These are phyloP conservation scores for Corymbia calophylla DNA, from an alignment of 441 rosid species.

Conservation along the genomic window DNA sequence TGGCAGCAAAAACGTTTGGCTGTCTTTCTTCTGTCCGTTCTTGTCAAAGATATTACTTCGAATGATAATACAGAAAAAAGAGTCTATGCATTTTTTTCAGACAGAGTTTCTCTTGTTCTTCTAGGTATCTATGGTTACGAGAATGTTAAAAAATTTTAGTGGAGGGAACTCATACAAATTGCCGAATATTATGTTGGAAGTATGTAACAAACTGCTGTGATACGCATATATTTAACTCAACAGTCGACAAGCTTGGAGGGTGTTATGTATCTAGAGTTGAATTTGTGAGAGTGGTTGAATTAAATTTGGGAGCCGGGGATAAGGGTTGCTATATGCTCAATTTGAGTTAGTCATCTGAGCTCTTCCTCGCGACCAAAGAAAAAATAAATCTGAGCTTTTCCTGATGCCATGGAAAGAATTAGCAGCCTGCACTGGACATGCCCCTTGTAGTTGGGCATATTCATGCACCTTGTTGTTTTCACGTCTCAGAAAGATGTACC, in stretches of 20 bases:
- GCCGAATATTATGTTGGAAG: neutral
- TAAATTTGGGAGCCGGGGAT: neutral
- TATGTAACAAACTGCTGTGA: neutral
- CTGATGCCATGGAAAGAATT: neutral
- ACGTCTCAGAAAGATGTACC: neutral
- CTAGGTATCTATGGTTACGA: neutral
- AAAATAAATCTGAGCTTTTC: neutral
- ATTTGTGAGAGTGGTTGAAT: neutral
- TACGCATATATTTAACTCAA: neutral
- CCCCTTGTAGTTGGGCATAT: neutral
- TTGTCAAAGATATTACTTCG: neutral
- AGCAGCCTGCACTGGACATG: neutral
- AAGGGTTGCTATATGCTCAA: neutral
- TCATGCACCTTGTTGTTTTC: neutral
- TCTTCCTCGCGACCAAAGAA: neutral
- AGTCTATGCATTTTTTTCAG: neutral
- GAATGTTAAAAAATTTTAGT: neutral
- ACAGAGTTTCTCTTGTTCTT: neutral
- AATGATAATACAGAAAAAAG: neutral
- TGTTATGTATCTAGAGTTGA: neutral
- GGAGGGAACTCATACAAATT: neutral
- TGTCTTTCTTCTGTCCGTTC: neutral
- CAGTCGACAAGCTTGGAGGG: neutral
- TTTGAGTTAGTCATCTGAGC: neutral
- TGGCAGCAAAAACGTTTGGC: neutral